phyloP scores from a whole-genome alignment of 179 eudicot species.

The Patellifolia procumbens region DNA sequence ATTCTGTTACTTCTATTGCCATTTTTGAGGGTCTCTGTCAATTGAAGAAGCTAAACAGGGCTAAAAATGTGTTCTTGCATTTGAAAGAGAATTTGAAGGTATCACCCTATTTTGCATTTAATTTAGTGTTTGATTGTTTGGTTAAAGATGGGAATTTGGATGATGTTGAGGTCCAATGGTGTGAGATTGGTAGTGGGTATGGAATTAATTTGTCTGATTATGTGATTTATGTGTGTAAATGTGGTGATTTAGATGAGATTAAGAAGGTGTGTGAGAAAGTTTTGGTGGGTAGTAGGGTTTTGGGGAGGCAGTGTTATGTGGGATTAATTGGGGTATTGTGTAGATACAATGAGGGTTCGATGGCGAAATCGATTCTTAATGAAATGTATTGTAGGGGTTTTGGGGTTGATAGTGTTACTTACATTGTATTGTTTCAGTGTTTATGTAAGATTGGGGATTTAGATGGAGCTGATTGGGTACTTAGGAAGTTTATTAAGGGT shows the following conservation, averaged over 20 bases:
- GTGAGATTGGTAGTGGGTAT: conserved; percentile 31
- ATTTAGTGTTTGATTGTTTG: conserved; percentile 40
- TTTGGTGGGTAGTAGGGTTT: conserved; percentile 32
- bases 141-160: conserved; percentile 38
- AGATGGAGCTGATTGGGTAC: conserved; percentile 43
- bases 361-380: conserved; percentile 35
- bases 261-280: conserved; percentile 37
- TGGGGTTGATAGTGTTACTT: conserved; percentile 35
- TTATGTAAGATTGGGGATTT: conserved; percentile 47
- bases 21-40: conserved; percentile 31
- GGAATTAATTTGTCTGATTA: conserved; percentile 34
- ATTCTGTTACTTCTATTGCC: conserved; percentile 33
- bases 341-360: conserved; percentile 30
- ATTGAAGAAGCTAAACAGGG: conserved; percentile 40
- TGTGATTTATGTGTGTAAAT: conserved; percentile 42
- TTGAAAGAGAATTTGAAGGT: conserved; percentile 30
- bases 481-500: conserved; percentile 34
- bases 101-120: conserved; percentile 32
- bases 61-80: conserved; percentile 29
- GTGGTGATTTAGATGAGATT: conserved; percentile 38
- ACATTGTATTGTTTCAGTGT: conserved; percentile 36
- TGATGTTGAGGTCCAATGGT: conserved; percentile 41
- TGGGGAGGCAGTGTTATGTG: conserved; percentile 34
- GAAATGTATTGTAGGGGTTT: conserved; percentile 33
- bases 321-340: conserved; percentile 45